Conservation (phyloP, 768 basidiomycete species). For the Fomitopsis pulvina region DNA sequence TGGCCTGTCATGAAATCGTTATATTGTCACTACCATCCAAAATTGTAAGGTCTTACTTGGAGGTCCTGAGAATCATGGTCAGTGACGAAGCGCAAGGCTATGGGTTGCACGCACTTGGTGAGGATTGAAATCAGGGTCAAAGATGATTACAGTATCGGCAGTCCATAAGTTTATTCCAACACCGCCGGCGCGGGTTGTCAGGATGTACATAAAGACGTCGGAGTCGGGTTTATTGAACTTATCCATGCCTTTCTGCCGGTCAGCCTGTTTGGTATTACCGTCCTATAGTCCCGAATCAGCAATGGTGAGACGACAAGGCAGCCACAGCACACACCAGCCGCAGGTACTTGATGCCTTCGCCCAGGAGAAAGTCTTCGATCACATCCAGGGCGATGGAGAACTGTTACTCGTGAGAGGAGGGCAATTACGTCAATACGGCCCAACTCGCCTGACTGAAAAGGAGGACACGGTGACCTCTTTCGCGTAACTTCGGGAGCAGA, state of each 20-base stretch:
- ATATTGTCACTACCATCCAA: not conserved
- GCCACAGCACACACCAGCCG: constrained; percentile 55
- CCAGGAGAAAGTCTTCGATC: constrained; percentile 81
- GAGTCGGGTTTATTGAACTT: constrained; percentile 86
- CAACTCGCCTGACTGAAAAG: constrained; percentile 80
- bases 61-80: constrained; percentile 53
- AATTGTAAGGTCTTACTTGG: constrained; percentile 47
- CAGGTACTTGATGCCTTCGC: constrained; percentile 75
- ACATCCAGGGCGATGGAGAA: constrained; percentile 84
- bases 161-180: constrained; percentile 87
- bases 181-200: constrained; percentile 91
- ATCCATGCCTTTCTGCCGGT: constrained; percentile 94
- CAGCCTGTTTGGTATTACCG: constrained; percentile 76
- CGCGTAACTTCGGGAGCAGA: constrained; percentile 77
- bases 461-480: constrained; percentile 81
- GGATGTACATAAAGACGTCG: constrained; percentile 84
- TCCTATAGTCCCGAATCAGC: constrained; percentile 43
- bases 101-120: constrained; percentile 57
- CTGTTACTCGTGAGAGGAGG: constrained; percentile 30
- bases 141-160: constrained; percentile 90
- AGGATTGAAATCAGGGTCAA: constrained; percentile 98
- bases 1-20: constrained; percentile 53
- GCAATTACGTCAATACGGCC: not conserved
- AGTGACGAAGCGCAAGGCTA: not conserved
- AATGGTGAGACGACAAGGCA: constrained; percentile 5